These are phyloP conservation scores for Platismatia glauca DNA, from an alignment of 495 filamentous ascomycete genomes.

Conservation along the genomic window DNA sequence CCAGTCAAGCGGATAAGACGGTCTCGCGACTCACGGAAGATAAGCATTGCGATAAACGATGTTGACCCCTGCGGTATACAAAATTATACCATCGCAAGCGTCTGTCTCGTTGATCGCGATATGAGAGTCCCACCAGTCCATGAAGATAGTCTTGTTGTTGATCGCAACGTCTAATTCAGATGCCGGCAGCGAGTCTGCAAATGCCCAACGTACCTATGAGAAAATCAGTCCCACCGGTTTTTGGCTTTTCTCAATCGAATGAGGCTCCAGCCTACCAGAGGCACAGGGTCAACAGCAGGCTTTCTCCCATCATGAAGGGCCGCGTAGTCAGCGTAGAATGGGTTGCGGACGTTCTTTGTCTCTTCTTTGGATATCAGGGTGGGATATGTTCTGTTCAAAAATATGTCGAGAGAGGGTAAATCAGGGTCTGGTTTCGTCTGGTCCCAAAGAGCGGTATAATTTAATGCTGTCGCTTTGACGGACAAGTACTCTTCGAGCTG, in stretches of 20 bases:
- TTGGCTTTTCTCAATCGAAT: too few relatives aligned
- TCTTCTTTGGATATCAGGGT: constrained; percentile 44
- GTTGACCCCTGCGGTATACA: constrained; percentile 28
- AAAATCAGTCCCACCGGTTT: too few relatives aligned
- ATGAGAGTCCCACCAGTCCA: constrained; percentile 23
- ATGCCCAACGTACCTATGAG: constrained; percentile 42
- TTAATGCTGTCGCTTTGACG: constrained; percentile 30
- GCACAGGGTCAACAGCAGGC: constrained; percentile 48
- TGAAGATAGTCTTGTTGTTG: constrained; percentile 25
- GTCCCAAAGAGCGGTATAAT: constrained; percentile 33
- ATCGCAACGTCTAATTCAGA: constrained; percentile 26
- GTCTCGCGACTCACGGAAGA: constrained; percentile 8
- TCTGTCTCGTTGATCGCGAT: constrained; percentile 34
- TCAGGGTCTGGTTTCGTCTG: constrained; percentile 29
- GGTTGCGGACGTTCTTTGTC: constrained; percentile 36
- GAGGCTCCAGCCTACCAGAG: constrained; percentile 31
- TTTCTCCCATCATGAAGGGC: constrained; percentile 29
- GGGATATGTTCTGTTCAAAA: constrained; percentile 41
- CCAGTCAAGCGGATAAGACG: neutral
- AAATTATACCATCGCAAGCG: constrained; percentile 35
- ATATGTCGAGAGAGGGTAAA: constrained; percentile 17
- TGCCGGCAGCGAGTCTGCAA: constrained; percentile 37
- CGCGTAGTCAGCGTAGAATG: constrained; percentile 42
- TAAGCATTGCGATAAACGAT: constrained; percentile 31
- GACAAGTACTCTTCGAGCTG: constrained; percentile 35